Conservation (phyloP, 2,329 filamentous ascomycete genomes). For the Claviceps sp. region DNA sequence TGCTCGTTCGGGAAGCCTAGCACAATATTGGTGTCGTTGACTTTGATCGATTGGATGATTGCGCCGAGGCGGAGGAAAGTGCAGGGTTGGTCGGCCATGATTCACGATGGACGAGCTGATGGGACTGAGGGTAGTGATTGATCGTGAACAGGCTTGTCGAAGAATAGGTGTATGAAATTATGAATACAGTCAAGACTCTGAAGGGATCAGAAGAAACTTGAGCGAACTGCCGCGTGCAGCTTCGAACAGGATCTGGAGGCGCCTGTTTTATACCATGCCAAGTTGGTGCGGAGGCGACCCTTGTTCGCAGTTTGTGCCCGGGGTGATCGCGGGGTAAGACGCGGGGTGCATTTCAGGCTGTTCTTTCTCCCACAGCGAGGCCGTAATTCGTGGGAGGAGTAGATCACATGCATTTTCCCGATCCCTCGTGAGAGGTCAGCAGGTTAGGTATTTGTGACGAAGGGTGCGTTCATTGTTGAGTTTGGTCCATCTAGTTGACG, state of each 20-base stretch:
- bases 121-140: too few species aligned
- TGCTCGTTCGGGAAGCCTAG: conserved; percentile 68
- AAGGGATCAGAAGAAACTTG: too few species aligned
- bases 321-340: background rate
- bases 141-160: background rate
- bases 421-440: too few species aligned
- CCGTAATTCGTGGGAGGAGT: background rate
- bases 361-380: background rate
- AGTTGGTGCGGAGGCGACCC: background rate
- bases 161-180: background rate
- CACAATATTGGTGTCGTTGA: conserved; percentile 75
- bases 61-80: conserved; percentile 63
- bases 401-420: too few species aligned
- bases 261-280: background rate
- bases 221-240: too few species aligned
- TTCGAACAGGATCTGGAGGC: too few species aligned
- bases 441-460: too few species aligned
- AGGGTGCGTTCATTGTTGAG: too few species aligned
- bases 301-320: background rate
- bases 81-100: conserved; percentile 37
- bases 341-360: background rate
- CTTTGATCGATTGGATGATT: conserved; percentile 67
- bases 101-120: background rate
- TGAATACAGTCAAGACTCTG: too few species aligned
- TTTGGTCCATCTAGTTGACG: too few species aligned